These are phyloP conservation scores for Lathyrus tuberosus DNA, from an alignment of 306 rosid species.

Conservation along the genomic window DNA sequence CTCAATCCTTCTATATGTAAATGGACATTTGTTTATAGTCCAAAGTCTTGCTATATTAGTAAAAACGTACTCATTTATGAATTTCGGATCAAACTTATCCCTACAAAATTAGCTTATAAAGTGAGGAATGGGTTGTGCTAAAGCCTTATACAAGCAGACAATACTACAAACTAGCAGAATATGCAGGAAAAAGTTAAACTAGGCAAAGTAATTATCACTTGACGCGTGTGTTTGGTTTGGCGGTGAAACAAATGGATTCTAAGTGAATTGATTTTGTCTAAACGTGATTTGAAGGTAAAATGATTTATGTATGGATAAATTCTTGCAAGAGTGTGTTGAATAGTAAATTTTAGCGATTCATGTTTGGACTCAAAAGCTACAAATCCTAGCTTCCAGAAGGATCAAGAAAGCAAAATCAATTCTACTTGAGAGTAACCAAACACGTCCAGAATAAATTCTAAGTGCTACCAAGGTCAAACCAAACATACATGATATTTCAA, in stretches of 20 bases:
- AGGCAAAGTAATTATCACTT: constrained; percentile 3
- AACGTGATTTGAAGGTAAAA: too few relatives aligned
- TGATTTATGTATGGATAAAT: too few relatives aligned
- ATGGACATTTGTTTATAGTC: constrained; percentile 13
- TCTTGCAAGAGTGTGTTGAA: too few relatives aligned
- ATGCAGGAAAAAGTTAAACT: constrained; percentile 3
- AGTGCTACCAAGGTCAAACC: too few relatives aligned
- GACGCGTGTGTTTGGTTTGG: not conserved
- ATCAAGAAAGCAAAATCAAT: too few relatives aligned
- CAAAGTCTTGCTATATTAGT: not conserved
- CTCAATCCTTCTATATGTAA: constrained; percentile 1
- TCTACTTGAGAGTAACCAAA: too few relatives aligned
- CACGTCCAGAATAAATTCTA: too few relatives aligned
- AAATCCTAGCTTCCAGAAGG: too few relatives aligned
- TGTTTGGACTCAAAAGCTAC: too few relatives aligned
- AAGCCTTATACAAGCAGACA: not conserved
- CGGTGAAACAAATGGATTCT: too few relatives aligned
- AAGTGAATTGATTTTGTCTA: too few relatives aligned
- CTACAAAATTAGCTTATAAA: not conserved
- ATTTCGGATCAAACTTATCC: not conserved
- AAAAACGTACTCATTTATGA: constrained; percentile 14
- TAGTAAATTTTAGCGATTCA: too few relatives aligned
- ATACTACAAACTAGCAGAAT: not conserved
- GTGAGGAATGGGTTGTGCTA: not conserved
- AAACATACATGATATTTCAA: not conserved